Evolutionary conservation across 139 green algal genomes (phyloP).

Genomic region (Diplosphaera chodatii): DNA sequence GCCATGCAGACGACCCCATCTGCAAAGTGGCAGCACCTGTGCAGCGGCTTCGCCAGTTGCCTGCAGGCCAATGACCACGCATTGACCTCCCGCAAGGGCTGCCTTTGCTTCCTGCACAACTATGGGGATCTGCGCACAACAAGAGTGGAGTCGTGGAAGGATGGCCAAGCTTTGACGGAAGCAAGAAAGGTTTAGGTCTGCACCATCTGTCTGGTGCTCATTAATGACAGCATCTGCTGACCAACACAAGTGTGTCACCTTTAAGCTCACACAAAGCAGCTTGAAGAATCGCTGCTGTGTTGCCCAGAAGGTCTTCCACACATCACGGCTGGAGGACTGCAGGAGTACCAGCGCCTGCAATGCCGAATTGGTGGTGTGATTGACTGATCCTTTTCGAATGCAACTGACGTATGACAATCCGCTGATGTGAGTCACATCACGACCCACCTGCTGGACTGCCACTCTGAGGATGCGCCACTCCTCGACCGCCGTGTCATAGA

Average conservation of each 20-base stretch:
- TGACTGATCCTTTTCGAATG: no score
- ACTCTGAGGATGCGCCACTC: conserved; percentile 29
- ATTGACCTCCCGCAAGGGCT: conserved; percentile 44
- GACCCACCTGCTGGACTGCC: not conserved
- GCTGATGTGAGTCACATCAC: no score
- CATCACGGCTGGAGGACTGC: conserved; percentile 24
- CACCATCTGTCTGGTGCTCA: no score
- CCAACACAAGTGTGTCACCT: conserved; percentile 32
- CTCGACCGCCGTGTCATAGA: conserved; percentile 67
- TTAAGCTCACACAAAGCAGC: conserved; percentile 75
- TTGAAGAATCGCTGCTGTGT: conserved; percentile 91
- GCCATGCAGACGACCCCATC: no score
- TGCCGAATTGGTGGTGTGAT: no score
- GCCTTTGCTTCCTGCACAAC: conserved; percentile 59
- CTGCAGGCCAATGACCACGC: conserved; percentile 77
- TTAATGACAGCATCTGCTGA: not conserved
- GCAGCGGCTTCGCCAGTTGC: conserved; percentile 48
- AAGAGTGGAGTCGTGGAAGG: no score
- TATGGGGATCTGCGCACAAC: conserved; percentile 61
- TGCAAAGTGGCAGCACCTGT: conserved; percentile 2
- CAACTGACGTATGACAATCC: no score
- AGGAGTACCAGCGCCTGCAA: conserved; percentile 32
- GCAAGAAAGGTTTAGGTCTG: no score
- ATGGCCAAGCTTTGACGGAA: no score
- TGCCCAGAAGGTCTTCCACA: conserved; percentile 70